These are phyloP conservation scores for Hypoxylon sp. DNA, from an alignment of 2,329 filamentous ascomycete genomes.

Conservation along the genomic window DNA sequence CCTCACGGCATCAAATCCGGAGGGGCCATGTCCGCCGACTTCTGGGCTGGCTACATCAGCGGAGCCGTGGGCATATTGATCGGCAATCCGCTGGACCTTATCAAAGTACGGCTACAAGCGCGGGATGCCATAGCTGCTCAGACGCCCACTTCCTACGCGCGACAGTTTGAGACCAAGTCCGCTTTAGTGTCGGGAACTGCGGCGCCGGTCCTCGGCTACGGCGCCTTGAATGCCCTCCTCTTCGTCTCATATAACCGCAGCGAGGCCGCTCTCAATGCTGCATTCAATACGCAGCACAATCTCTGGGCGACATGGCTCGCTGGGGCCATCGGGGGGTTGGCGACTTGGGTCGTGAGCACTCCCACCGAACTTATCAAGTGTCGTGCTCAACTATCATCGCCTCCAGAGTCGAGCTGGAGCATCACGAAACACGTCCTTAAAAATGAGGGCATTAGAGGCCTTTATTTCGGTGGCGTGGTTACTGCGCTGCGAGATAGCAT, in stretches of 20 bases:
- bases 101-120: constrained; percentile 81
- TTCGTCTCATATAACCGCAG: constrained; percentile 92
- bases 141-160: constrained; percentile 45
- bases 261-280: constrained; percentile 70
- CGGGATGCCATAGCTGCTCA: constrained; percentile 52
- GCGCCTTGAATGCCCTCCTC: constrained; percentile 88
- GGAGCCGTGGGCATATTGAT: constrained; percentile 89
- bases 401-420: constrained; percentile 68
- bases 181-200: constrained; percentile 75
- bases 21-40: constrained; percentile 87
- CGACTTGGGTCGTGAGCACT: constrained; percentile 86
- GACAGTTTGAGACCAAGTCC: constrained; percentile 55
- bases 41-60: constrained; percentile 92
- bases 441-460: constrained; percentile 71
- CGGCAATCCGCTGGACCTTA: constrained; percentile 85
- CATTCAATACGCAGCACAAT: constrained; percentile 57
- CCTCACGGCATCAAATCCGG: no score
- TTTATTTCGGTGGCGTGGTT: constrained; percentile 85
- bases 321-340: constrained; percentile 84
- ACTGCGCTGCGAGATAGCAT: constrained; percentile 87
- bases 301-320: constrained; percentile 81
- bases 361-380: constrained; percentile 95
- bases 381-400: constrained; percentile 75
- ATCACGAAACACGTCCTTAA: constrained; percentile 73
- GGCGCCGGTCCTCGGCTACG: constrained; percentile 89